Base-by-base conservation (phyloP, 768 basidiomycete species). In the Panellus pusillus region DNA sequence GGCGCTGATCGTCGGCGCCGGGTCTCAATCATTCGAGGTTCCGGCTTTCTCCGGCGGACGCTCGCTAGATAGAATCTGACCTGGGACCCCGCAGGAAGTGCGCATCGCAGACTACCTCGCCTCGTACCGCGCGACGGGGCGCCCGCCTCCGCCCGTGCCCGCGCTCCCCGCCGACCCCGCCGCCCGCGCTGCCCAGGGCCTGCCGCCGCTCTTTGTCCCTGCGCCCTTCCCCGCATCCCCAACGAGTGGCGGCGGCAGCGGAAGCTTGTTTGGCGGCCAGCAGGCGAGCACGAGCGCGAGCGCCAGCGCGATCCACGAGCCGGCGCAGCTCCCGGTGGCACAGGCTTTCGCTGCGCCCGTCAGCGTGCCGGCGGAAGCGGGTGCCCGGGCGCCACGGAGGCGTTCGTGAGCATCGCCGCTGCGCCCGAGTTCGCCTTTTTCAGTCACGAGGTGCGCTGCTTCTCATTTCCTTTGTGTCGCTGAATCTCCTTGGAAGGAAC, bases 151-250 rank as follows among this genome's bases (percentile, higher is more conserved):
- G 17, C 74, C 76, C 6, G 67, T 65, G 20, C 74, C 76, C 0
- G 65, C 61, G n/a, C 58, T 63, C 1, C 77, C 77, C 1, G 58
- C 69, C 17, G 68, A 68, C 4, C 54, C 66, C 12, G 58, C 47
- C 19, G 68, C 68, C 3, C 75, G 77, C 12, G 50, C 66, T 0
- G 69, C 73, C 0, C 64, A 75, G 27, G 66, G 71, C 27, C 69
- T 78, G 2, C 65, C 74, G 1, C 74, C 72, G 1, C 66, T 74
- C 31, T 78, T 77, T 46, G 66, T 69, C 3, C 74, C 77, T 31
- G 52, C 55, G 6, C 54, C 55, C 4, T 57, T 60, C 29, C 43
- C 55, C 36, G 51, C 18, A 2, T 37, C 17, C 47, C 24, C 32
- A 9, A 32, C 31, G 7, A 6, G 7, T 32, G 31, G 15, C 27